Base-by-base conservation (phyloP, 495 filamentous ascomycete species). In the Acidomyces sp. region DNA sequence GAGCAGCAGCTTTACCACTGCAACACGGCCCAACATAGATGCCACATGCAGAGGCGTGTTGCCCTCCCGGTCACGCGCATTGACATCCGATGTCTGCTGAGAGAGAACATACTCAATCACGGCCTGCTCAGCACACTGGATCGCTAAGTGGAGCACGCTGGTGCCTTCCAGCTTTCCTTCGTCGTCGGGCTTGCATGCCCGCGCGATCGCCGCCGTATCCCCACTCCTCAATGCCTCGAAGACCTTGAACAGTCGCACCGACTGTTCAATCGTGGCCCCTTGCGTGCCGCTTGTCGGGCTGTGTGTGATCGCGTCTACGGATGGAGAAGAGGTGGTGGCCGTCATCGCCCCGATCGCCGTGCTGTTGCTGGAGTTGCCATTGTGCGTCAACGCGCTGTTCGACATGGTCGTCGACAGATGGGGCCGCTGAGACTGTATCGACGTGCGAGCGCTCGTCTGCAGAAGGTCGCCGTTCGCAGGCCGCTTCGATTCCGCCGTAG, bases 101-200 rank as follows among this genome's bases (percentile, higher is more conserved):
- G 85, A 86, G 17, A 97, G 62, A 6, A 96, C 78, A 49, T 83
- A 94, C 60, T 97, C 92, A n/a, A 97, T 78, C 10, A 97, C 85
- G n/a, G 82, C 78, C 19, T 80, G 71, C 53, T 96, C 87, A 13
- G 92, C 92, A 53, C 90, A 97, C 57, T 96, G 90, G n/a, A 95
- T 82, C 19, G 90, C 87, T 37, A 97, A 66, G 59, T 96, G 92
- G 12, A 97, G 68, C 28, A 94, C 77, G 0, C 82, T 44, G 1
- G 86, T 90, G 27, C 87, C 85, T 29, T 85, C 82, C 13, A 87
- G 45, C 6, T 63, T 60, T 3, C 13, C n/a, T 10, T 43, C 38
- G 6, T 27, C 50, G 31, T 48, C 44, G 1, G 52, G 51, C 41
- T 79, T 78, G 45, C 94, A 81, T 6, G 83, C 86, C 54, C 80